phyloP scores from a whole-genome alignment of 768 basidiomycete genomes.

The Tricholoma bakamatsutake region DNA sequence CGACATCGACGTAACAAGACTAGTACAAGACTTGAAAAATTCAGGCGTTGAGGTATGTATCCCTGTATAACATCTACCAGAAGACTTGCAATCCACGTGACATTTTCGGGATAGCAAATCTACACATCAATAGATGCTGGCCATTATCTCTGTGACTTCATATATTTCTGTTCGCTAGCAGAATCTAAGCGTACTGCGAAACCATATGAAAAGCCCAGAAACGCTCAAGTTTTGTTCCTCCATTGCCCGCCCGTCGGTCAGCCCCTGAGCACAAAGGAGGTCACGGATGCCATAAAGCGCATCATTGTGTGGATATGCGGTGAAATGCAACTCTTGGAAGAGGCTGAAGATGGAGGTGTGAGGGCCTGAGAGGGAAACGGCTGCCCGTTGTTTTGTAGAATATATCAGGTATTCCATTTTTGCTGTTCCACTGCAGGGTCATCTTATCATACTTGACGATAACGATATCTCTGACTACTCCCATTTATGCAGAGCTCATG shows the following conservation, averaged over 20 bases:
- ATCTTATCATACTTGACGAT: not conserved
- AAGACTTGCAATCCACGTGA: constrained; percentile 1
- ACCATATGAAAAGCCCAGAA: constrained; percentile 34
- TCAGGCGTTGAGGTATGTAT: constrained; percentile 42
- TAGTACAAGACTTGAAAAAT: constrained; percentile 50
- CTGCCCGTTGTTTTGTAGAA: not conserved
- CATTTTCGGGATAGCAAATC: constrained; percentile 41
- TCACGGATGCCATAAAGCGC: constrained; percentile 57
- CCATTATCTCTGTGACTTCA: constrained; percentile 71
- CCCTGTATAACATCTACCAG: not conserved
- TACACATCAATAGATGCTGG: constrained; percentile 73
- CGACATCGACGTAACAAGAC: constrained; percentile 52
- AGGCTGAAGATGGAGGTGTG: constrained; percentile 8
- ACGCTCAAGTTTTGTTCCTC: constrained; percentile 56
- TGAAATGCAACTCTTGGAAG: constrained; percentile 31
- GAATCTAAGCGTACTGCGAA: constrained; percentile 52
- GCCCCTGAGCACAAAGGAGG: constrained; percentile 59
- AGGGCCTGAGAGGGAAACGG: not conserved
- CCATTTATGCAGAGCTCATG: not conserved
- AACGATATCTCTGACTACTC: not conserved
- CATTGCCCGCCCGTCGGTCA: constrained; percentile 67
- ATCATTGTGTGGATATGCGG: constrained; percentile 57
- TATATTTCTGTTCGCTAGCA: constrained; percentile 71
- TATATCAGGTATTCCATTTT: not conserved
- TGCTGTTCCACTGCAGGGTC: not conserved